Evolutionary conservation across 2,329 filamentous ascomycete genomes (phyloP).

Genomic region (Pyrenophora seminiperda): DNA sequence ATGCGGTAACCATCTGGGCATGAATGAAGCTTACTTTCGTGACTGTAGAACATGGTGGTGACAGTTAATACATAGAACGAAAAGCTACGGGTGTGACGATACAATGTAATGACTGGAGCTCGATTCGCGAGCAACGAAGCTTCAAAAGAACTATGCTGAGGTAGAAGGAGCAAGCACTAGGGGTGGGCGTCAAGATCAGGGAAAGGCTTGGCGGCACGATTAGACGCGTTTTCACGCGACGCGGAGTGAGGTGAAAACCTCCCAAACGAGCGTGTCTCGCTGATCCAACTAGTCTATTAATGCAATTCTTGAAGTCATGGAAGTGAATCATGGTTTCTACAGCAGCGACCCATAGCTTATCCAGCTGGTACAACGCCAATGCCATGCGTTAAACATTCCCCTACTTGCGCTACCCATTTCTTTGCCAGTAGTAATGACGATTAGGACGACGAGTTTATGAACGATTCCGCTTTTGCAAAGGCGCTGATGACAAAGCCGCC

Average conservation of each 20-base stretch:
- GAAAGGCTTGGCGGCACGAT: slow-evolving; percentile 20
- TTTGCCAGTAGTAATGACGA: neutral
- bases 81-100: slow-evolving; percentile 3
- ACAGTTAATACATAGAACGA: slow-evolving; percentile 15
- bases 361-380: slow-evolving; percentile 40
- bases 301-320: slow-evolving; percentile 23
- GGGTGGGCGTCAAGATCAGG: slow-evolving; percentile 5
- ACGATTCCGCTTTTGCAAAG: no score
- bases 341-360: slow-evolving; percentile 17
- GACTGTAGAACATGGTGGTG: slow-evolving; percentile 85
- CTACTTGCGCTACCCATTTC: neutral
- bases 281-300: slow-evolving; percentile 9
- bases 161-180: neutral
- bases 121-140: neutral
- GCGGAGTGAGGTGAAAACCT: slow-evolving; percentile 28
- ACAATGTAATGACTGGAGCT: slow-evolving; percentile 5
- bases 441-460: no score
- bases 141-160: neutral
- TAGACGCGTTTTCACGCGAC: slow-evolving; percentile 19
- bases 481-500: neutral
- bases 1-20: neutral
- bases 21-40: slow-evolving; percentile 71
- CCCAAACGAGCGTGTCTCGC: slow-evolving; percentile 1
- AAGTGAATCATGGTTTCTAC: slow-evolving; percentile 21
- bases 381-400: slow-evolving; percentile 21